Base-by-base conservation (phyloP, 306 rosid genomes). In the Geum urbanum region DNA sequence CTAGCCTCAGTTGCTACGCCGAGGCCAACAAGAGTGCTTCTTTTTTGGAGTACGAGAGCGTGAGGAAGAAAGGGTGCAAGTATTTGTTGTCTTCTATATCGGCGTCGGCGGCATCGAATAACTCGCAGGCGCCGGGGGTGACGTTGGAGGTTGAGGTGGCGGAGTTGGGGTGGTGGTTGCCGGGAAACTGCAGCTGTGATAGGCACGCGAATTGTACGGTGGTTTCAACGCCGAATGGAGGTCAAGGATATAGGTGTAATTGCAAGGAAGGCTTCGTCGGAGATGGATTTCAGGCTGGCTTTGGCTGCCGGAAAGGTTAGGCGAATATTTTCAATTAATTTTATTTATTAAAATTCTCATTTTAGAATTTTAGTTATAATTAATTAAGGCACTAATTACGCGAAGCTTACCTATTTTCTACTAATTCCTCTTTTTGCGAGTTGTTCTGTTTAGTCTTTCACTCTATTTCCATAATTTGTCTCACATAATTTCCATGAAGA, bases 261-360 rank as follows among this genome's bases (percentile, higher is more conserved):
- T 94, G 98, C 76, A 66, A 10, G 2, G 68, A 78, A 6, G 98
- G 92, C 0, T 80, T 82, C 49, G 15, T 18, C 52, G 98, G 98
- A 45, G 98, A 94, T 51, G 97, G 97, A 0, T 94, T 70, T 71
- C 40, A 0, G 58, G 88, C 83, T 78, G 96, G 97, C 18, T 47
- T 18, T 1, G 96, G 92, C 39, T 94, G 98, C 88, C 86, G 80
- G 72, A 90, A 81, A 90, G 96, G 98, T 94, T 20, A 76, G 96
- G 73, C 73, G 24, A 50, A 55, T 5, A n/a, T 71, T 47, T 20
- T 18, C 37, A 7, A 35, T 37, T 77, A 49, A 43, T 32, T 15
- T 2, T 19, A 24, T 40, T 71, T n/a, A 14, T 71, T 59, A 37
- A 56, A 56, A 32, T 32, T 32, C 37, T 32, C 37, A 32, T 32